phyloP scores from a whole-genome alignment of 495 filamentous ascomycete species.

The Sporormia fimetaria region DNA sequence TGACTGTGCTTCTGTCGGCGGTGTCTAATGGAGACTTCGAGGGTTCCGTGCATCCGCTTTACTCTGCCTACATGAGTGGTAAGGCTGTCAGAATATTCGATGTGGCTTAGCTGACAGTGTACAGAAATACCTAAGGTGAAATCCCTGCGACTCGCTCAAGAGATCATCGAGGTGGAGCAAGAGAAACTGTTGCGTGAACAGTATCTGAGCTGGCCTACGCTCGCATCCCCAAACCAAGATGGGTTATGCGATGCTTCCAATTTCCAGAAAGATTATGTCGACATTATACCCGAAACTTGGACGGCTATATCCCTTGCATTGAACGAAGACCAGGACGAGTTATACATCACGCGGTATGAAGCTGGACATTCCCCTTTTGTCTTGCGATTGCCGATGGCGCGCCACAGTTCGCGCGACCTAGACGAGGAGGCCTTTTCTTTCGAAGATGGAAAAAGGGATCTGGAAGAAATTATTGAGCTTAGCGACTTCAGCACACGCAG shows the following conservation, averaged over 20 bases:
- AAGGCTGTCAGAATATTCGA: conserved; percentile 3
- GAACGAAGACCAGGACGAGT: conserved; percentile 66
- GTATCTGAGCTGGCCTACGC: conserved; percentile 37
- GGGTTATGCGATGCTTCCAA: conserved; percentile 36
- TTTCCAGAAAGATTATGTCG: conserved; percentile 61
- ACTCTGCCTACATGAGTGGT: conserved; percentile 46
- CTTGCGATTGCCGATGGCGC: conserved; percentile 67
- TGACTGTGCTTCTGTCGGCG: conserved; percentile 56
- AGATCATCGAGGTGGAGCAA: conserved; percentile 40
- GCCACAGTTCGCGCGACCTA: conserved; percentile 67
- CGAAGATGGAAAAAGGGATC: conserved; percentile 59
- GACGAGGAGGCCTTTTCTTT: conserved; percentile 79
- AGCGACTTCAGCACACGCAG: conserved; percentile 75
- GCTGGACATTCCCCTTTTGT: conserved; percentile 66
- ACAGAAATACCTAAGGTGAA: conserved; percentile 51
- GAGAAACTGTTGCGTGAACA: conserved; percentile 26
- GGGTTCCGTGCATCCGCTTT: conserved; percentile 41
- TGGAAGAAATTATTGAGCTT: conserved; percentile 66
- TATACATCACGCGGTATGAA: conserved; percentile 70
- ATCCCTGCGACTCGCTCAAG: conserved; percentile 47
- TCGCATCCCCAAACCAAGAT: conserved; percentile 30
- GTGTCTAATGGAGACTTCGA: conserved; percentile 37
- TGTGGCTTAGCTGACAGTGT: conserved; percentile 7
- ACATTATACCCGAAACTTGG: conserved; percentile 75
- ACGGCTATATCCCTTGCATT: conserved; percentile 74